A percentile compares a stretch with the other conserved stretches of the same genome.
phyloP scores from a whole-genome alignment of 1,139 yeast species.

The Debaryomycetaceae sp. region DNA sequence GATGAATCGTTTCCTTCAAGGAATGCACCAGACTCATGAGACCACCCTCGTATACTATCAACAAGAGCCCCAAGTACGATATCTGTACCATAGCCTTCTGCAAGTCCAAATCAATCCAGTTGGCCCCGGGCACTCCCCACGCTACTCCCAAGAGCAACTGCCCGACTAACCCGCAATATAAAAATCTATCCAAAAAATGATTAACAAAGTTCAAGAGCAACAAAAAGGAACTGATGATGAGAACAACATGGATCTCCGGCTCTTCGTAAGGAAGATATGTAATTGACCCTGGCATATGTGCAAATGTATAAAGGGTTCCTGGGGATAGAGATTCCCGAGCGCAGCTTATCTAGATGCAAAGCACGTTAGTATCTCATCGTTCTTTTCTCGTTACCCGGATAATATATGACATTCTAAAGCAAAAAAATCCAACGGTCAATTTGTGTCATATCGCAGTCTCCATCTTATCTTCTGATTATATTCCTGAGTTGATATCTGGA shows the following conservation, averaged over 20 bases:
- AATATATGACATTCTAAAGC: too few relatives aligned
- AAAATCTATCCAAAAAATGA: slow-evolving; percentile 1
- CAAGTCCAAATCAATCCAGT: slow-evolving; percentile 1
- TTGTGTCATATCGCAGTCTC: too few relatives aligned
- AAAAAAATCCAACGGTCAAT: too few relatives aligned
- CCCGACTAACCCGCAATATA: slow-evolving; percentile 5
- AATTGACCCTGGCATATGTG: not conserved
- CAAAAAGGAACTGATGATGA: slow-evolving; percentile 3
- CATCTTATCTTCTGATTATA: too few relatives aligned
- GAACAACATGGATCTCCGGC: slow-evolving; percentile 1
- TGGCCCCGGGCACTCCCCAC: slow-evolving; percentile 5
- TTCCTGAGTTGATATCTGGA: too few relatives aligned
- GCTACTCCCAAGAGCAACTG: slow-evolving; percentile 5
- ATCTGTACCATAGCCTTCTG: slow-evolving; percentile 3
- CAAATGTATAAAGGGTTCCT: too few relatives aligned
- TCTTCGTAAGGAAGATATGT: slow-evolving; percentile 5
- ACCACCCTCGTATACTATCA: slow-evolving; percentile 6
- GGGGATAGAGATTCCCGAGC: too few relatives aligned
- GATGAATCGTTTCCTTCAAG: slow-evolving; percentile 3
- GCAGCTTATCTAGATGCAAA: too few relatives aligned
- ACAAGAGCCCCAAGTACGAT: slow-evolving; percentile 4
- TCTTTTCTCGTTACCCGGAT: too few relatives aligned
- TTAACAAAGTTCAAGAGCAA: slow-evolving; percentile 1
- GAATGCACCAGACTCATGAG: slow-evolving; percentile 2
- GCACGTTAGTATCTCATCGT: too few relatives aligned